Evolutionary conservation across 1,284 basidiomycete species (phyloP).

Genomic region (Apiotrichum siamense): DNA sequence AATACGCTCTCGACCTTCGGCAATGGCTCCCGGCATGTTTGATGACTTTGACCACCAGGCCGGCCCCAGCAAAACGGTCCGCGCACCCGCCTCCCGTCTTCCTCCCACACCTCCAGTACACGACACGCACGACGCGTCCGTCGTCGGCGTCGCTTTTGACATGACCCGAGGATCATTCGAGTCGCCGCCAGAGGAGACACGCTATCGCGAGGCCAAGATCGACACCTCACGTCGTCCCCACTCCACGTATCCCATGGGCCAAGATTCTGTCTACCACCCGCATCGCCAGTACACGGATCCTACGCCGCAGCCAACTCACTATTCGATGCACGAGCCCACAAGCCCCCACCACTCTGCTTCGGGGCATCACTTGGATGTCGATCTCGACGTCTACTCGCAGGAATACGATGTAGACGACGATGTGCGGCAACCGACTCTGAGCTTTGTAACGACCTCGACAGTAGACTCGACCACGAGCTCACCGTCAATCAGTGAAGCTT

Average conservation of each 20-base stretch:
- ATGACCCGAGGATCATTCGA: slow-evolving; percentile 1
- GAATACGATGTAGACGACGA: slow-evolving; percentile 27
- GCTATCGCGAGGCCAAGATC: slow-evolving; percentile 17
- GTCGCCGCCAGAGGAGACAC: slow-evolving; percentile 15
- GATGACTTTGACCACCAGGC: slow-evolving; percentile 3
- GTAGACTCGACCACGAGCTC: slow-evolving; percentile 38
- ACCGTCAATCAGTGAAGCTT: slow-evolving; percentile 29
- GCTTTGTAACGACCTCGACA: slow-evolving; percentile 43
- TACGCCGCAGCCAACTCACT: slow-evolving; percentile 18
- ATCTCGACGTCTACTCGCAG: slow-evolving; percentile 37
- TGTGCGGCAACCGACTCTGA: slow-evolving; percentile 37
- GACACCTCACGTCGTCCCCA: slow-evolving; percentile 26
- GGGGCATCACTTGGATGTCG: slow-evolving; percentile 33
- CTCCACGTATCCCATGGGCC: slow-evolving; percentile 26
- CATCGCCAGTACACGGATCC: slow-evolving; percentile 42
- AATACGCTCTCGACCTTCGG: slow-evolving; percentile 13
- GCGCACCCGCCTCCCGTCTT: slow-evolving; percentile 8
- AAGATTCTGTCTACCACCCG: slow-evolving; percentile 22
- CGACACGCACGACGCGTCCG: slow-evolving; percentile 9
- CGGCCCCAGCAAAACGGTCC: slow-evolving; percentile 17
- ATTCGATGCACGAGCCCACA: slow-evolving; percentile 10
- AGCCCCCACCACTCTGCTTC: slow-evolving; percentile 8
- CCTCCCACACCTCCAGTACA: slow-evolving; percentile 30
- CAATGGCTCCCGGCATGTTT: slow-evolving; percentile 1
- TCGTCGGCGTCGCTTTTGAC: not conserved